Evolutionary conservation across 169 alveolate genomes (phyloP), one percentile per base, ranked within the genome.

Genomic region (Plasmodium falciparum): DNA sequence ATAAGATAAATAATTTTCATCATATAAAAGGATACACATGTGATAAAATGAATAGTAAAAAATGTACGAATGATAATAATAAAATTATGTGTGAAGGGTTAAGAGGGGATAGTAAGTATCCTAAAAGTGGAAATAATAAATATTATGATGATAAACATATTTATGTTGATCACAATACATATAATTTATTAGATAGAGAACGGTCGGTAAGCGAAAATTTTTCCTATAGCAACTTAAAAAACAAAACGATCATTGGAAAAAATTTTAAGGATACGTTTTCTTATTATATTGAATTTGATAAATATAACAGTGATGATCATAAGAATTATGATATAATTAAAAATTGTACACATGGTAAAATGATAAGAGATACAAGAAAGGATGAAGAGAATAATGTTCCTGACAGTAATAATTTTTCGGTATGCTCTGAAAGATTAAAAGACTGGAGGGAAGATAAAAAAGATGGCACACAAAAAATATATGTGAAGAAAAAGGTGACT

Each of bases 241-340:
- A 86, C 73, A 86, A 86, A 72, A 86, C 92, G 3, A 59, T 86
- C 50, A 86, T 86, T 26, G 92, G 92, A 15, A 49, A 86, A 86
- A 80, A 80, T 49, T 8, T 52, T 20, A 56, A 72, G 59, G 88
- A 75, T 8, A 73, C 72, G 26, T 86, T 70, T 61, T 12, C 92
- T 22, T 86, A 86, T 66, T 86, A 86, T 72, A 86, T 86, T 20
- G 92, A 86, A 52, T 86, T 86, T 86, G 67, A 72, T 54, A 58
- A 86, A 24, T 17, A 11, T 12, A 59, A 86, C n/a, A 58, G 73
- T 61, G 78, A 65, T 39, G 6, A 39, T 39, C 47, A 39, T 33
- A 78, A 54, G 33, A 43, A 71, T 15, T 29, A 13, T 73, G 33
- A 29, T 6, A 71, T 22, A 47, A 59, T 66, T 17, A 59, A 54